Evolutionary conservation across 805 yeast species (phyloP).

Genomic region (Phaffomyces opuntiae): DNA sequence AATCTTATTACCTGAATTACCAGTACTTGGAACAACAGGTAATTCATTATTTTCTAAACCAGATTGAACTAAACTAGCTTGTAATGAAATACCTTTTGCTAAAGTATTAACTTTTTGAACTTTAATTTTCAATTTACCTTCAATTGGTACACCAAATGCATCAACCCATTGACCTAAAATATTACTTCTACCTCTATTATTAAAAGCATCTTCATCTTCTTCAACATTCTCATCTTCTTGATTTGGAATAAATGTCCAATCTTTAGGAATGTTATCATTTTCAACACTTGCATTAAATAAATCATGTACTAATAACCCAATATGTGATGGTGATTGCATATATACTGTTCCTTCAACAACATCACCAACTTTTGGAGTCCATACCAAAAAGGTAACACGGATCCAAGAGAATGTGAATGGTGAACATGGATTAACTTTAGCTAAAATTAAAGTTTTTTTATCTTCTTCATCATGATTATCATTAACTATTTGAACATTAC

Average conservation of each 20-base stretch:
- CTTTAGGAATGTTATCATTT: slow-evolving; percentile 74
- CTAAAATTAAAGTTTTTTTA: slow-evolving; percentile 34
- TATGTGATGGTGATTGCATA: slow-evolving; percentile 92
- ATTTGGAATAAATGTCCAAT: slow-evolving; percentile 79
- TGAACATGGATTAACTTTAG: slow-evolving; percentile 67
- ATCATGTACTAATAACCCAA: slow-evolving; percentile 85
- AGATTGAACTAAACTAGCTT: slow-evolving; percentile 60
- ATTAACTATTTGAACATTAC: slow-evolving; percentile 48
- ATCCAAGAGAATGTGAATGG: slow-evolving; percentile 91
- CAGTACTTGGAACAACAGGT: slow-evolving; percentile 36
- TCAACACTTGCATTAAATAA: slow-evolving; percentile 92
- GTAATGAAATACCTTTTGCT: slow-evolving; percentile 78
- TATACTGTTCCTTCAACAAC: slow-evolving; percentile 78
- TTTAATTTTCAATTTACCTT: slow-evolving; percentile 74
- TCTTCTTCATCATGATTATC: slow-evolving; percentile 22
- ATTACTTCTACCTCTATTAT: slow-evolving; percentile 13
- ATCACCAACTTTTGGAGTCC: slow-evolving; percentile 92
- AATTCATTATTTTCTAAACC: slow-evolving; percentile 43
- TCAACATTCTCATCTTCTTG: slow-evolving; percentile 51
- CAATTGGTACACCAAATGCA: slow-evolving; percentile 62
- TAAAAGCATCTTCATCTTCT: slow-evolving; percentile 9
- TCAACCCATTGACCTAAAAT: slow-evolving; percentile 83
- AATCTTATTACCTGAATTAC: slow-evolving; percentile 31
- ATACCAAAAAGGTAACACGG: slow-evolving; percentile 70
- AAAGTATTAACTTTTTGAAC: slow-evolving; percentile 66